A percentile compares a stretch with the other conserved stretches of the same genome.
phyloP scores from a whole-genome alignment of 768 basidiomycete species.

The Pleurotus giganteus region DNA sequence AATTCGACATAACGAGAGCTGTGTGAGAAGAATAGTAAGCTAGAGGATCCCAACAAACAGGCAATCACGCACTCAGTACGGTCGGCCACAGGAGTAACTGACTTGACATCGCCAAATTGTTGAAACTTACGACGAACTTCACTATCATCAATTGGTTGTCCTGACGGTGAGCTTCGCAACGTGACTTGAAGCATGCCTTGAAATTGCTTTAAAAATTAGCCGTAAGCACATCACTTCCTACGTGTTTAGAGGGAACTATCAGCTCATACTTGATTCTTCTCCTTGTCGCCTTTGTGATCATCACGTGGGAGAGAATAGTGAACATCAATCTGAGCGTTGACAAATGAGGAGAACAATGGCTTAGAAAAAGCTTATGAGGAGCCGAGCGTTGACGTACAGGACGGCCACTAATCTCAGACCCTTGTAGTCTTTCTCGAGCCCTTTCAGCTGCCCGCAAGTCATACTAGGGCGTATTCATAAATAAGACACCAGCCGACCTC shows the following conservation, averaged over 20 bases:
- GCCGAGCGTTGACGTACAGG: slow-evolving; percentile 58
- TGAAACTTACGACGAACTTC: slow-evolving; percentile 87
- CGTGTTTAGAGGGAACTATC: not conserved
- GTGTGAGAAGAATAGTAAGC: slow-evolving; percentile 4
- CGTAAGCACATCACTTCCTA: not conserved
- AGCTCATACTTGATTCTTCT: slow-evolving; percentile 78
- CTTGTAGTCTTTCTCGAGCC: slow-evolving; percentile 89
- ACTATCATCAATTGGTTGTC: slow-evolving; percentile 74
- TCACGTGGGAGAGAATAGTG: slow-evolving; percentile 95
- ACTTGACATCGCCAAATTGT: slow-evolving; percentile 88
- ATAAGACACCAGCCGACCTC: not conserved
- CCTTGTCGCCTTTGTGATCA: slow-evolving; percentile 67
- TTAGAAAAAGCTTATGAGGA: slow-evolving; percentile 10
- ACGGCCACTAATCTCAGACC: slow-evolving; percentile 81
- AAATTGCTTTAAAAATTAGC: slow-evolving; percentile 58
- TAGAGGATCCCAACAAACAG: not conserved
- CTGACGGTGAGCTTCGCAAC: slow-evolving; percentile 65
- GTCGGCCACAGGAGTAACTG: slow-evolving; percentile 62
- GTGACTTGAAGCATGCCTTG: slow-evolving; percentile 86
- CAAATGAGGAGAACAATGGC: slow-evolving; percentile 20
- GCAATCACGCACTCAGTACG: slow-evolving; percentile 53
- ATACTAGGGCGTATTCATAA: slow-evolving; percentile 48
- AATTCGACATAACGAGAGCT: slow-evolving; percentile 94
- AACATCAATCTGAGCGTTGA: slow-evolving; percentile 82
- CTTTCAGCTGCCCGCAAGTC: slow-evolving; percentile 92